Base-by-base conservation (phyloP, 2,329 filamentous ascomycete genomes). In the Neofusicoccum kwambonambiense region DNA sequence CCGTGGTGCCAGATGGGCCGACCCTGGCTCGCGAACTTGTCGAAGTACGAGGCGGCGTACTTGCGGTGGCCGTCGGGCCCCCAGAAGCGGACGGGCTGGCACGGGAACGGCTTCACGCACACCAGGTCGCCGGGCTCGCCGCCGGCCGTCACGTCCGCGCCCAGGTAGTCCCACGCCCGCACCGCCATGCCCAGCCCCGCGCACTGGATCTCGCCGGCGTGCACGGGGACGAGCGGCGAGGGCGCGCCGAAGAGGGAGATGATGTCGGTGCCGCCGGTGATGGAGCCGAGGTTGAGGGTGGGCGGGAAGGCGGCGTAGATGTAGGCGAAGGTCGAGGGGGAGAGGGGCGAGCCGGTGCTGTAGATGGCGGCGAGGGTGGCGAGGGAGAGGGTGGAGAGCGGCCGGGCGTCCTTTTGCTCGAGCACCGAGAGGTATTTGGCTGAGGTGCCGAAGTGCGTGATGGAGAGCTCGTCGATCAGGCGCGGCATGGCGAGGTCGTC, bases 231-330 rank as follows among this genome's bases (percentile, higher is more conserved):
- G 3, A 84, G 74, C 1, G 81, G 81, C 64, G 90, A 94, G 0
- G 93, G 91, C 0, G 92, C 89, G 49, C 93, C 94, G 72, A 98
- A 99, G 39, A 98, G 86, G 0, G 93, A 97, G 69, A 98, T 92
- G 71, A 98, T 98, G 75, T 99, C 95, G 3, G 94, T 98, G 57
- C 94, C 95, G 42, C 95, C 95, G 0, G 94, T 98, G 73, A 99
- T 98, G 64, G 91, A 96, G 56, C 89, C 92, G 7, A 98, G 86
- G 77, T 97, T 94, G 69, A 98, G 83, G n/a, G 85, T 81, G 0
- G 85, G 73, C 1, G 93, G 92, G 73, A 98, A 96, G 1, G 90
- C 90, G 31, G 85, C 80, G 79, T 98, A 97, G 62, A 97, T 88
- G 73, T 96, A 98, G 65, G 87, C 83, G 78, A 97, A 98, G 1